A percentile compares a stretch with the other conserved stretches of the same genome.
phyloP scores from a whole-genome alignment of 768 basidiomycete species.

The Leccinum obscurum region DNA sequence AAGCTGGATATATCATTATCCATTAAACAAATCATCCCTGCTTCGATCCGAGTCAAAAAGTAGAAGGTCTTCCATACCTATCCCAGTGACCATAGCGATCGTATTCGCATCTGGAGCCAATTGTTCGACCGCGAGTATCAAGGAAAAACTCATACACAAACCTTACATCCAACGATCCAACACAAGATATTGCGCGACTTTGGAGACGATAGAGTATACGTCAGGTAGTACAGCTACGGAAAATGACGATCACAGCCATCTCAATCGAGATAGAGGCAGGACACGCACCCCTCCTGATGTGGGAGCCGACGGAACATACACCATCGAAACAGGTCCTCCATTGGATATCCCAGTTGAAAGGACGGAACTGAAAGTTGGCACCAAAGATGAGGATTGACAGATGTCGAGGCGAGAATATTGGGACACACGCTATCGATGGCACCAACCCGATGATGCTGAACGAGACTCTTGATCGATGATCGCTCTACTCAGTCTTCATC shows the following conservation, averaged over 20 bases:
- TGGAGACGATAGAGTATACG: slow-evolving; percentile 53
- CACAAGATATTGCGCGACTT: slow-evolving; percentile 57
- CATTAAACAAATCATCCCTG: slow-evolving; percentile 31
- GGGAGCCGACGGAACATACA: slow-evolving; percentile 39
- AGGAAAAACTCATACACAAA: not conserved
- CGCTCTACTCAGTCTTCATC: no score
- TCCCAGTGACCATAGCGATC: slow-evolving; percentile 44
- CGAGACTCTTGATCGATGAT: slow-evolving; percentile 39
- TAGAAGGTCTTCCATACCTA: slow-evolving; percentile 21
- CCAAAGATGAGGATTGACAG: not conserved
- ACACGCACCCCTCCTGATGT: slow-evolving; percentile 37
- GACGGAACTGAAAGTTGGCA: slow-evolving; percentile 36
- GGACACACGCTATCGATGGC: slow-evolving; percentile 55
- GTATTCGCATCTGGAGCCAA: slow-evolving; percentile 46
- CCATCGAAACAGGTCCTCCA: slow-evolving; percentile 47
- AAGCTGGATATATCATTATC: slow-evolving; percentile 38
- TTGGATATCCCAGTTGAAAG: slow-evolving; percentile 45
- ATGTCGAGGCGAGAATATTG: slow-evolving; percentile 3
- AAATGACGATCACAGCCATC: not conserved
- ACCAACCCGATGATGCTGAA: slow-evolving; percentile 71
- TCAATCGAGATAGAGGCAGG: not conserved
- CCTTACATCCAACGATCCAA: slow-evolving; percentile 66
- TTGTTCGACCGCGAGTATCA: not conserved
- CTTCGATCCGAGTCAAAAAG: not conserved
- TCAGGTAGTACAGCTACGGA: slow-evolving; percentile 61